phyloP scores from a whole-genome alignment of 805 yeast genomes.

The Saccharomycopsis malanga region DNA sequence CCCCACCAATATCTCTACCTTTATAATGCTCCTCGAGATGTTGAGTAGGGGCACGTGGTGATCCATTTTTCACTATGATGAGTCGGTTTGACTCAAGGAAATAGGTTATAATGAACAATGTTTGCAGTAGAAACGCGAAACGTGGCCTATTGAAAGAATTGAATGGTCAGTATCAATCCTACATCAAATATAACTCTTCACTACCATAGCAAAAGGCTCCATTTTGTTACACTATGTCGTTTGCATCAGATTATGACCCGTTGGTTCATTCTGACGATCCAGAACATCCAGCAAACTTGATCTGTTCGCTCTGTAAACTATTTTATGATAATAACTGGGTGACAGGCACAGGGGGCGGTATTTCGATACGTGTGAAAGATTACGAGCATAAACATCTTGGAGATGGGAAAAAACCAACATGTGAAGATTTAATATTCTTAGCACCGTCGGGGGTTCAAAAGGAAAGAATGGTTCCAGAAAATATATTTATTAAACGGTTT shows the following conservation, averaged over 20 bases:
- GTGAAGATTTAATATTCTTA: constrained; percentile 53
- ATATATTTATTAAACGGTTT: constrained; percentile 53
- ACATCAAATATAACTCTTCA: too few species aligned
- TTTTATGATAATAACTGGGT: constrained; percentile 86
- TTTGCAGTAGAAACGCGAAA: too few species aligned
- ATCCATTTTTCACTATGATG: too few species aligned
- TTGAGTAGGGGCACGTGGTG: too few species aligned
- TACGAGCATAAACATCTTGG: too few species aligned
- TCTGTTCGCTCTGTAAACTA: constrained; percentile 70
- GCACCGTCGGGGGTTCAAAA: constrained; percentile 98
- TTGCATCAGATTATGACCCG: constrained; percentile 22
- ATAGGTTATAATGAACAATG: too few species aligned
- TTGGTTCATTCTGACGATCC: constrained; percentile 38
- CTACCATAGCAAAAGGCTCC: too few species aligned
- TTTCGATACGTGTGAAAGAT: constrained; percentile 53
- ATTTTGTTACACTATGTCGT: neutral
- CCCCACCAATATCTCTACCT: too few species aligned
- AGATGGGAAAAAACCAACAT: constrained; percentile 25
- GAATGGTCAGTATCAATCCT: too few species aligned
- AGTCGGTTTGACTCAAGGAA: too few species aligned
- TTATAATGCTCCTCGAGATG: too few species aligned
- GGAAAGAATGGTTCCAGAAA: constrained; percentile 74
- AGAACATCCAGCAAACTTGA: constrained; percentile 74
- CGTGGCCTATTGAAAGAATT: too few species aligned
- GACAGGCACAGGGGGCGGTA: constrained; percentile 95